phyloP scores from a whole-genome alignment of 2,329 filamentous ascomycete species.

The Cephalotrichum gorgonifer region DNA sequence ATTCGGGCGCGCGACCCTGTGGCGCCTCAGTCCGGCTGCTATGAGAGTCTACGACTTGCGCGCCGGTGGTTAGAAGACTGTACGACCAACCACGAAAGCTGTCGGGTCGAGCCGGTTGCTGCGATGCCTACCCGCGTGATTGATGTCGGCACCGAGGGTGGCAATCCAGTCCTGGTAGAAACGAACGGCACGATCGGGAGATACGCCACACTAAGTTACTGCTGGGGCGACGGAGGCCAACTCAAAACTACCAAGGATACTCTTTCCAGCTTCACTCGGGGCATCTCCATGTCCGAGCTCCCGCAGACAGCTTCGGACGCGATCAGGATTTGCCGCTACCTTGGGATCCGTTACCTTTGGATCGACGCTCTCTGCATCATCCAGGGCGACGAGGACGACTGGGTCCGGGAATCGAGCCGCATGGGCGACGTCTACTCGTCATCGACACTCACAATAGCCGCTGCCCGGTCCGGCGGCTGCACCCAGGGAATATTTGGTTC shows the following conservation, averaged over 20 bases:
- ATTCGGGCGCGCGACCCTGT: not conserved
- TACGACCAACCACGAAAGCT: not conserved
- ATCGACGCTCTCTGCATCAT: slow-evolving; percentile 12
- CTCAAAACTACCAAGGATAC: not conserved
- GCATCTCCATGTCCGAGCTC: not conserved
- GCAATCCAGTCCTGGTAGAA: not conserved
- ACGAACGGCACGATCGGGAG: not conserved
- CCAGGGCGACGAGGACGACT: slow-evolving; percentile 8
- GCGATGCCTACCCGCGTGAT: not conserved
- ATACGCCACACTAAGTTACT: not conserved
- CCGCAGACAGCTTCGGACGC: slow-evolving; percentile 3
- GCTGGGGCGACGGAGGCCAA: not conserved
- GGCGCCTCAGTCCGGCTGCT: not conserved
- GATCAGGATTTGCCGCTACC: slow-evolving; percentile 5
- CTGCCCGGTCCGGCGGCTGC: not conserved
- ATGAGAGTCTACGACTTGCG: not conserved
- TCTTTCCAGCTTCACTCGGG: not conserved
- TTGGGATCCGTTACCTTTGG: slow-evolving; percentile 11
- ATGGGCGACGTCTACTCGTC: not conserved
- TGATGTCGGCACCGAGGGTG: not conserved
- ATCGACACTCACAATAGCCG: not conserved
- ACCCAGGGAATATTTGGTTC: not conserved
- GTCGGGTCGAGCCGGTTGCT: not conserved
- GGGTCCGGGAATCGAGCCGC: not conserved
- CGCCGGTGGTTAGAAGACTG: not conserved